Percentiles rank a stretch among this genome's conserved stretches.
phyloP scores from a whole-genome alignment of 495 filamentous ascomycete species.

The Tuber microsphaerosporum region DNA sequence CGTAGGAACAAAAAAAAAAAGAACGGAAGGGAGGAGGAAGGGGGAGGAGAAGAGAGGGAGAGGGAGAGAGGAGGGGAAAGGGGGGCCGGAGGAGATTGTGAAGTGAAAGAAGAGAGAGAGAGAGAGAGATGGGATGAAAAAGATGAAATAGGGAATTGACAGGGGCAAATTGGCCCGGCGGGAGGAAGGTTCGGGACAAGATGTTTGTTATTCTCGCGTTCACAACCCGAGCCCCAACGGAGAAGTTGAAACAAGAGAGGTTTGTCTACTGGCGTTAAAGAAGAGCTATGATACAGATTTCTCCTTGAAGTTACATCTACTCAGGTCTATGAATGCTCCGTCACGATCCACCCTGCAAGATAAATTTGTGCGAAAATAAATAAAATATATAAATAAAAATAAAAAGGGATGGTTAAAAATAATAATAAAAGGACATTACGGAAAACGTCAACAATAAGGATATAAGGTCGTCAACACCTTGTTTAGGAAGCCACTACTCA shows the following conservation, averaged over 20 bases:
- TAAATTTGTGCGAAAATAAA: neutral
- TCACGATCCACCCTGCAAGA: neutral
- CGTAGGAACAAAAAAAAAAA: slow-evolving; percentile 20
- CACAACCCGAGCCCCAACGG: neutral
- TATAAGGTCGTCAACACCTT: neutral
- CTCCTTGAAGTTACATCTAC: neutral
- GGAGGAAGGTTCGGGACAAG: slow-evolving; percentile 9
- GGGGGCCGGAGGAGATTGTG: slow-evolving; percentile 2
- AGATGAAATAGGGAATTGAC: slow-evolving; percentile 23
- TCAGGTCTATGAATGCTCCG: neutral
- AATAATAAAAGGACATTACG: neutral
- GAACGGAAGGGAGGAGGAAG: slow-evolving; percentile 1
- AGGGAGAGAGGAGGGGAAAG: neutral
- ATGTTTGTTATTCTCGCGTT: slow-evolving; percentile 35
- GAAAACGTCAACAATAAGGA: neutral
- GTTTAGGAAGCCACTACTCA: neutral
- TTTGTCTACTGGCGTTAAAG: neutral
- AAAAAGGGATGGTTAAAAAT: no score
- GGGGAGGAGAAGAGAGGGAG: neutral
- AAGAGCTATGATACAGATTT: neutral
- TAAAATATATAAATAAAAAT: neutral
- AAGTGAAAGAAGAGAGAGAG: slow-evolving; percentile 10
- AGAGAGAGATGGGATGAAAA: slow-evolving; percentile 37
- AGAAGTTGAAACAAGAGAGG: neutral
- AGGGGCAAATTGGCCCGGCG: slow-evolving; percentile 32